Conservation (phyloP, 169 alveolate species). For the Plasmodium falciparum region DNA sequence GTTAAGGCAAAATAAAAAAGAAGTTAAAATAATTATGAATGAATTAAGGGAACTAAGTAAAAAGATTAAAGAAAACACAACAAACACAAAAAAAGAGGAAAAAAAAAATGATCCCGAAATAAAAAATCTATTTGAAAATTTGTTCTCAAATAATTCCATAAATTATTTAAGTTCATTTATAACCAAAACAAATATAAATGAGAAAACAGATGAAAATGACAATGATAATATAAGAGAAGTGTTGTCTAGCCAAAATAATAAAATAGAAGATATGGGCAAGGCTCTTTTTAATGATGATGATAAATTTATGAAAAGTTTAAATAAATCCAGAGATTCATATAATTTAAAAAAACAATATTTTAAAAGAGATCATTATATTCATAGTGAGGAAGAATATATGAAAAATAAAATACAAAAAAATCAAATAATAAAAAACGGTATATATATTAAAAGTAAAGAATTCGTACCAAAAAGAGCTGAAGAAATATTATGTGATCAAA, state of each 20-base stretch:
- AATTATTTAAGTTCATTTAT: conserved; percentile 63
- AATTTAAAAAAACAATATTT: background rate
- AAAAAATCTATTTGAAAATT: conserved; percentile 65
- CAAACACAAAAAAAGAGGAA: conserved; percentile 37
- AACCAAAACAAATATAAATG: conserved; percentile 43
- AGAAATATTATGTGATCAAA: background rate
- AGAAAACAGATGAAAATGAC: conserved; percentile 26
- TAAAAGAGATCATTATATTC: background rate
- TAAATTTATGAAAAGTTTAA: background rate
- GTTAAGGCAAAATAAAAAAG: background rate
- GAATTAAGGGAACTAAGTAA: conserved; percentile 72
- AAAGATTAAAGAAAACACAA: conserved; percentile 68
- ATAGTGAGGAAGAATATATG: conserved; percentile 15
- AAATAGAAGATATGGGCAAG: conserved; percentile 1
- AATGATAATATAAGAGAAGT: background rate
- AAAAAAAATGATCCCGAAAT: conserved; percentile 69
- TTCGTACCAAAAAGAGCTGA: conserved; percentile 13
- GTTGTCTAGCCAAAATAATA: background rate
- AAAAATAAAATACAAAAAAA: conserved; percentile 7
- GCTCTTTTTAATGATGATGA: background rate
- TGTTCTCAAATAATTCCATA: conserved; percentile 61
- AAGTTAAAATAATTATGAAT: conserved; percentile 34
- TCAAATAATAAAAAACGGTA: conserved; percentile 8
- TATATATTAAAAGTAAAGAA: background rate
- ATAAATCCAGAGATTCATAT: background rate